Conservation (phyloP, 176 grass and related monocot genomes). For the Otatea glauca region DNA sequence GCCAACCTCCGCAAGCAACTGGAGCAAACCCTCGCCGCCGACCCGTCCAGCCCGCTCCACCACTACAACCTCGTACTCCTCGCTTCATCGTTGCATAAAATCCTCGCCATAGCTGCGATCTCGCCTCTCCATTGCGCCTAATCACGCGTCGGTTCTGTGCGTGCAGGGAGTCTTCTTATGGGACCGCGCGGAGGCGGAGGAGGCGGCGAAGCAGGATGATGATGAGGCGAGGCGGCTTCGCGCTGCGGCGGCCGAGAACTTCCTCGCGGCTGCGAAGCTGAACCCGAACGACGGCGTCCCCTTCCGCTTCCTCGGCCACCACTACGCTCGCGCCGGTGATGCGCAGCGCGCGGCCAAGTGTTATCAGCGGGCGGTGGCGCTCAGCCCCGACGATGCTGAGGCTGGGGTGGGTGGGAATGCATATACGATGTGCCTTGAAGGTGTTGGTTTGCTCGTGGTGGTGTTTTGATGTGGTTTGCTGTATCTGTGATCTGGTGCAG, state of each 20-base stretch:
- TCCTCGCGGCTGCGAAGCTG: conserved; percentile 83
- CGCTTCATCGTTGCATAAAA: neutral
- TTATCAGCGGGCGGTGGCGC: conserved; percentile 70
- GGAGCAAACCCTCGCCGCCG: conserved; percentile 60
- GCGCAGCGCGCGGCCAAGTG: conserved; percentile 76
- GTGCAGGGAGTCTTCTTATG: conserved; percentile 72
- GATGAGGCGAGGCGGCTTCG: conserved; percentile 52
- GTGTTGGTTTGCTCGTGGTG: conserved; percentile 28
- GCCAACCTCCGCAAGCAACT: conserved; percentile 46
- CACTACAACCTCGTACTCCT: conserved; percentile 67
- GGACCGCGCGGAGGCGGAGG: conserved; percentile 56
- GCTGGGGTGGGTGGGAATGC: conserved; percentile 64
- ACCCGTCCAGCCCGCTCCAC: conserved; percentile 57
- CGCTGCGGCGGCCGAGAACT: conserved; percentile 66
- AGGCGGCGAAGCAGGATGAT: conserved; percentile 18
- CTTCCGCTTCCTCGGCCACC: conserved; percentile 80
- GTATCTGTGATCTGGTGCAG: conserved; percentile 43
- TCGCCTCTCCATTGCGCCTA: conserved; percentile 5
- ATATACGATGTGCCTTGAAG: conserved; percentile 13
- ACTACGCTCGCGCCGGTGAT: conserved; percentile 55
- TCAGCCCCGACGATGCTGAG: conserved; percentile 69
- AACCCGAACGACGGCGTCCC: conserved; percentile 72
- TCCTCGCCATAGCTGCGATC: neutral
- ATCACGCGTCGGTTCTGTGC: neutral
- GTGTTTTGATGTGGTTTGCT: conserved; percentile 27